A percentile compares a stretch with the other conserved stretches of the same genome.
Evolutionary conservation across 495 filamentous ascomycete genomes (phyloP).

Genomic region (Glonium stellatum): DNA sequence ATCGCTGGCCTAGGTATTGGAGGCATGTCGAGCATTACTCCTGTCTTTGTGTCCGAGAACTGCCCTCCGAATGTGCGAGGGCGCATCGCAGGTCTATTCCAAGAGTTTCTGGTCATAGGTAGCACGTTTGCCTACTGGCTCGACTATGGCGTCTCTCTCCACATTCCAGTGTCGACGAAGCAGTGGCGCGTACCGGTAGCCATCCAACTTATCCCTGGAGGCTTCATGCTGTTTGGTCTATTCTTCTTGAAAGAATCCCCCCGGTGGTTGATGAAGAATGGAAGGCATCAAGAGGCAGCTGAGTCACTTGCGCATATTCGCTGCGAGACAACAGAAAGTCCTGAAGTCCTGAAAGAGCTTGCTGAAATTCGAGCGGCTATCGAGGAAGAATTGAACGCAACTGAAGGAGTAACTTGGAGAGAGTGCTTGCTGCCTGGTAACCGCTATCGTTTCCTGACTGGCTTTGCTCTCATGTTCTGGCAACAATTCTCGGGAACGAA

Average conservation of each 20-base stretch:
- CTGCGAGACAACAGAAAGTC: conserved; percentile 47
- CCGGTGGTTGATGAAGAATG: conserved; percentile 55
- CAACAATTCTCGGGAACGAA: conserved; percentile 32
- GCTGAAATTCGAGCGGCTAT: conserved; percentile 20
- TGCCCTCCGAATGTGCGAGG: conserved; percentile 39
- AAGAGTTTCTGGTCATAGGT: conserved; percentile 65
- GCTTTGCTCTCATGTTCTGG: conserved; percentile 30
- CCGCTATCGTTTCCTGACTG: conserved; percentile 14
- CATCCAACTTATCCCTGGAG: conserved; percentile 51
- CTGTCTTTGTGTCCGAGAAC: conserved; percentile 40
- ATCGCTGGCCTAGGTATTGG: conserved; percentile 39
- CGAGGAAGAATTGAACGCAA: conserved; percentile 18
- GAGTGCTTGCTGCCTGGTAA: conserved; percentile 20
- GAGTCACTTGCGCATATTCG: conserved; percentile 57
- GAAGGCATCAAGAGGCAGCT: conserved; percentile 49
- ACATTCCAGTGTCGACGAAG: conserved; percentile 36
- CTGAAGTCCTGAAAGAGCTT: conserved; percentile 44
- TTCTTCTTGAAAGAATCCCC: conserved; percentile 56
- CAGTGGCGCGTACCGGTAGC: conserved; percentile 54
- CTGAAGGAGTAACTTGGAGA: conserved; percentile 15
- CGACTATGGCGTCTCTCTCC: conserved; percentile 43
- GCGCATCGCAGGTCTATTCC: conserved; percentile 55
- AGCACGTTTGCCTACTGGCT: conserved; percentile 55
- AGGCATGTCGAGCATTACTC: conserved; percentile 33
- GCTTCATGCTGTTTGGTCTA: conserved; percentile 42